These are phyloP conservation scores for Cadophora sp. DNA, from an alignment of 2,329 filamentous ascomycete genomes.

Conservation along the genomic window DNA sequence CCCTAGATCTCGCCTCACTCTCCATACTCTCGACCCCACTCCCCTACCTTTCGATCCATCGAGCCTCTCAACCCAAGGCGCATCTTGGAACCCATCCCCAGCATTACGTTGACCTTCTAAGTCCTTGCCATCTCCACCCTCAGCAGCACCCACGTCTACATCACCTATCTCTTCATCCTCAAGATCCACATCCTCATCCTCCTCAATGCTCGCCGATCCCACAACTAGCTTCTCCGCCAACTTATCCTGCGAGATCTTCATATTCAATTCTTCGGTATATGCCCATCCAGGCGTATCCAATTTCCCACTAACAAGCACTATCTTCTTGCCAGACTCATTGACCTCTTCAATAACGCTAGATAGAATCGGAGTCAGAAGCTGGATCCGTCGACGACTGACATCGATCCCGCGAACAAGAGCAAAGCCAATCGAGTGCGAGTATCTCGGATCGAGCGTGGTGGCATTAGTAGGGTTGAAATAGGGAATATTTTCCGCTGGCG, in stretches of 20 bases:
- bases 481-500: conserved; percentile 63
- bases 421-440: conserved; percentile 66
- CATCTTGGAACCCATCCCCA: conserved; percentile 45
- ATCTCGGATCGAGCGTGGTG: conserved; percentile 63
- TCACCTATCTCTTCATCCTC: conserved; percentile 20
- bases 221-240: conserved; percentile 35
- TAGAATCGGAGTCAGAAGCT: conserved; percentile 69
- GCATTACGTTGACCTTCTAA: conserved; percentile 27
- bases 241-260: conserved; percentile 33
- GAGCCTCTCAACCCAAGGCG: conserved; percentile 67
- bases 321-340: conserved; percentile 51
- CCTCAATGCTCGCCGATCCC: not conserved
- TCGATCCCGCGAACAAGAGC: conserved; percentile 77
- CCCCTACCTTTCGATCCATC: conserved; percentile 61
- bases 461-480: conserved; percentile 63
- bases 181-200: conserved; percentile 10
- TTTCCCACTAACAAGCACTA: conserved; percentile 72
- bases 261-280: conserved; percentile 68
- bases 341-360: conserved; percentile 50
- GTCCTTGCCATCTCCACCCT: conserved; percentile 12
- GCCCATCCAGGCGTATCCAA: conserved; percentile 75
- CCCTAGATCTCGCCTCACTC: conserved; percentile 68
- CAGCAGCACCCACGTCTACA: conserved; percentile 15
- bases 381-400: conserved; percentile 56
- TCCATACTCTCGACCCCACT: conserved; percentile 66